These are phyloP conservation scores for Arabidopsis suecica DNA, from an alignment of 345 rosid species.

Conservation along the genomic window DNA sequence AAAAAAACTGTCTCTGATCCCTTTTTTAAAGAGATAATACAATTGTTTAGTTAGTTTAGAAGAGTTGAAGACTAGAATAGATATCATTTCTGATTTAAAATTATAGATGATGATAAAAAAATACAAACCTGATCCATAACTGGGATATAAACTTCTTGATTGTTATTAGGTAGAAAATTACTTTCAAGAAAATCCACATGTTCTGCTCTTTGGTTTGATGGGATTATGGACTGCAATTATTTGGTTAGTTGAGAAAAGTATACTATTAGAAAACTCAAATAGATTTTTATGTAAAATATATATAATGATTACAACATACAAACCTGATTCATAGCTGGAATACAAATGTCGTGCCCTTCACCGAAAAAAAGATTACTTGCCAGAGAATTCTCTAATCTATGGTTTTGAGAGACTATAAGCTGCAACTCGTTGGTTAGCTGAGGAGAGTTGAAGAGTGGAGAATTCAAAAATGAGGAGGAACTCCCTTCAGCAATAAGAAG, in stretches of 20 bases:
- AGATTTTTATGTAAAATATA: too few relatives aligned
- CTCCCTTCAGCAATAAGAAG: not conserved
- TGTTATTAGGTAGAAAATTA: not conserved
- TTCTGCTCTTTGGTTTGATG: not conserved
- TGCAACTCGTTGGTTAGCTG: not conserved
- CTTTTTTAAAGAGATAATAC: too few relatives aligned
- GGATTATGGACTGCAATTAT: not conserved
- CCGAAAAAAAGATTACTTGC: too few relatives aligned
- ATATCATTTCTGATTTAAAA: not conserved
- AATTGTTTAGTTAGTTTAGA: not conserved
- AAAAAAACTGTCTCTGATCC: too few relatives aligned
- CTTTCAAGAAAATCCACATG: not conserved
- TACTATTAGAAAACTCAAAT: not conserved
- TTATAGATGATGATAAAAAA: not conserved
- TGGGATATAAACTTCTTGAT: slow-evolving; percentile 20
- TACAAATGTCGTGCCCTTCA: too few relatives aligned
- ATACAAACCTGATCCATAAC: slow-evolving; percentile 14
- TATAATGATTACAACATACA: too few relatives aligned
- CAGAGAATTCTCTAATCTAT: too few relatives aligned
- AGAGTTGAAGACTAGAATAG: not conserved
- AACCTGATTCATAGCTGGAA: too few relatives aligned
- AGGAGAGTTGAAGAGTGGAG: not conserved
- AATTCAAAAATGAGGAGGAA: not conserved
- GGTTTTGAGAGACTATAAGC: not conserved
- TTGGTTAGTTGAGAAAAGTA: not conserved